Evolutionary conservation across 176 grass and related monocot genomes (phyloP), one percentile per base, ranked within the genome.

Genomic region (Aegilops tauschii): DNA sequence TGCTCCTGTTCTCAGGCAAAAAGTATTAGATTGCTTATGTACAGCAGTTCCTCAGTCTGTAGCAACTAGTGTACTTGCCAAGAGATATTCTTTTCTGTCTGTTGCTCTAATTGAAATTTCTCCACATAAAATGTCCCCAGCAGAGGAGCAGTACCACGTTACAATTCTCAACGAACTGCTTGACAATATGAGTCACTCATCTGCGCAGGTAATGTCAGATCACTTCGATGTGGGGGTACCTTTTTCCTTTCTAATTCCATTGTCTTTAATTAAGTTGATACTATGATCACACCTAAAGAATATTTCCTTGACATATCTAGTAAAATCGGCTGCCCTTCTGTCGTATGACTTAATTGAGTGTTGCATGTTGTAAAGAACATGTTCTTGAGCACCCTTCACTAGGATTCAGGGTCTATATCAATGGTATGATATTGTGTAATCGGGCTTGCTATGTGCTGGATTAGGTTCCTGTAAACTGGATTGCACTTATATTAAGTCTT

Each of bases 81-180:
- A 96, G 90, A 96, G 97, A 88, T 98, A 98, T 90, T 92, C 94
- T 80, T 94, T 98, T 89, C 84, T 96, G 1, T 92, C 93, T 74
- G 88, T 96, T 84, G 92, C 93, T 82, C 86, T 98, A 70, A 89
- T 87, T 34, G 96, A 98, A 93, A 94, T 98, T 81, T 98, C 87
- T 80, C 76, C 97, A 86, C 90, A 86, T 54, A 89, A 84, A 66
- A 98, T 98, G 93, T 91, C 93, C 45, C 52, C 39, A 27, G 68
- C 64, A 50, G 97, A 98, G 82, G 77, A 86, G 49, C 84, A 88
- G 69, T 96, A 92, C 65, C 97, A 98, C 88, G 39, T 84, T 78
- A 87, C 92, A 79, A 79, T 98, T 90, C 88, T 98, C 34, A 68
- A 91, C 69, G 97, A 98, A 75, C 62, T 98, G 89, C 90, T 98